phyloP scores from a whole-genome alignment of 2,329 filamentous ascomycete species.

The Fusarium napiforme region DNA sequence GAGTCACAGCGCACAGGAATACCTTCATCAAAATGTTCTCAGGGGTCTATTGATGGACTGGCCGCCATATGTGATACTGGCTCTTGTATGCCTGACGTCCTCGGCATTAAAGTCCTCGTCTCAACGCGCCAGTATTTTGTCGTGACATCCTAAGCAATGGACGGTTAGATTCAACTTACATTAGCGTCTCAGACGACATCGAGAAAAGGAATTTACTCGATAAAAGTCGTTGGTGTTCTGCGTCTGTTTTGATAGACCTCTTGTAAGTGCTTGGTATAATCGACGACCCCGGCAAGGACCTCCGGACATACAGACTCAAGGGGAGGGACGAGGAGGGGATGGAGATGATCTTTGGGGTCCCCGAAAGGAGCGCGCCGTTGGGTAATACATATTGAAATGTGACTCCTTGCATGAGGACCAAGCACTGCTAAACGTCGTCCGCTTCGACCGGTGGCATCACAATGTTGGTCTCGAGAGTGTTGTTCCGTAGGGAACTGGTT shows the following conservation, averaged over 20 bases:
- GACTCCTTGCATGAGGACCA: not conserved
- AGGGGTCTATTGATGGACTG: not conserved
- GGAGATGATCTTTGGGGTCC: not conserved
- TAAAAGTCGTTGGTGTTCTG: not conserved
- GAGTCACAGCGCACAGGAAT: not conserved
- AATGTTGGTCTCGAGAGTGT: slow-evolving; percentile 42
- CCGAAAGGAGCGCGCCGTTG: not conserved
- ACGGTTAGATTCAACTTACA: accelerated
- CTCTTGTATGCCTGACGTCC: no score
- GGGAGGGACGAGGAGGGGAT: not conserved
- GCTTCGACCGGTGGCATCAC: slow-evolving; percentile 28
- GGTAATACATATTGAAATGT: not conserved
- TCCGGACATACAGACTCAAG: accelerated
- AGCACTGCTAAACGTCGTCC: not conserved
- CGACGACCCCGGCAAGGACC: not conserved
- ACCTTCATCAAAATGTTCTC: not conserved
- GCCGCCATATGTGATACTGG: not conserved
- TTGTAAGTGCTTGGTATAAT: no score
- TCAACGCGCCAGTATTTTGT: not conserved
- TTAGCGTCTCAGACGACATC: accelerated
- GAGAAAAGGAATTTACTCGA: not conserved
- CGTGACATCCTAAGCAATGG: accelerated
- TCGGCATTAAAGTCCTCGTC: not conserved
- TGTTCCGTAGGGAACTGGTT: slow-evolving; percentile 29
- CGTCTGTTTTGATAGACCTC: not conserved